Percentiles rank a stretch among this genome's conserved stretches.
Conservation (phyloP, 352 stramenopile genomes). For the Phytophthora pluvialis region DNA sequence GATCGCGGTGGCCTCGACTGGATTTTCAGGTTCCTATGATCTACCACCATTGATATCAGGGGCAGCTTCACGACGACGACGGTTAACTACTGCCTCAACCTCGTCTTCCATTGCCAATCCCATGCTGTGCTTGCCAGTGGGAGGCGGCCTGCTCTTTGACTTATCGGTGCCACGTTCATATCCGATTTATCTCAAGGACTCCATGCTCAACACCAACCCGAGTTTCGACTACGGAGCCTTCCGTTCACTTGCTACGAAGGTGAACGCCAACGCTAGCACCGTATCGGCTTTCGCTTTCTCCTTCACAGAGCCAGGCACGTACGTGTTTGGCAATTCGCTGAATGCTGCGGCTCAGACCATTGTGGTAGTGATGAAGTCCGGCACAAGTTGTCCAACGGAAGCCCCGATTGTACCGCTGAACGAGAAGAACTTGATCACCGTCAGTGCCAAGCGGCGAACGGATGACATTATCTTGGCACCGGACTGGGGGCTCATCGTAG, state of each 20-base stretch:
- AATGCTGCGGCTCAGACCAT: slow-evolving; percentile 73
- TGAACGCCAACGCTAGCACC: slow-evolving; percentile 60
- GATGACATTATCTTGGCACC: slow-evolving; percentile 89
- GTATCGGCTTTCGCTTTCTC: slow-evolving; percentile 90
- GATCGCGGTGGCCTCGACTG: slow-evolving; percentile 47
- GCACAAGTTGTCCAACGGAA: slow-evolving; percentile 79
- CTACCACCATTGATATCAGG: slow-evolving; percentile 33
- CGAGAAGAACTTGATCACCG: slow-evolving; percentile 86
- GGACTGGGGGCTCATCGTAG: slow-evolving; percentile 87
- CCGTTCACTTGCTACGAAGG: slow-evolving; percentile 62
- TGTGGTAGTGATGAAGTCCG: slow-evolving; percentile 83
- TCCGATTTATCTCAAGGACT: slow-evolving; percentile 95
- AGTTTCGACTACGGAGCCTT: slow-evolving; percentile 93
- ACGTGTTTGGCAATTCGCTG: slow-evolving; percentile 90
- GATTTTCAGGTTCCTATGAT: slow-evolving; percentile 76
- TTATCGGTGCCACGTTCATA: slow-evolving; percentile 80
- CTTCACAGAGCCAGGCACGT: slow-evolving; percentile 84
- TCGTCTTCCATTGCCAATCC: slow-evolving; percentile 72
- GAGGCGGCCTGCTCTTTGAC: slow-evolving; percentile 91
- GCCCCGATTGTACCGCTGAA: slow-evolving; percentile 84
- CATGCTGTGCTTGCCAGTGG: slow-evolving; percentile 84
- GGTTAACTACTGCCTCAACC: slow-evolving; percentile 28
- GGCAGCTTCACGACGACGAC: slow-evolving; percentile 17
- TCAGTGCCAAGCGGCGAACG: slow-evolving; percentile 78
- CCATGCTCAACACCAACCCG: slow-evolving; percentile 94